phyloP scores from a whole-genome alignment of 169 alveolate species.

The Cryptosporidium felis region DNA sequence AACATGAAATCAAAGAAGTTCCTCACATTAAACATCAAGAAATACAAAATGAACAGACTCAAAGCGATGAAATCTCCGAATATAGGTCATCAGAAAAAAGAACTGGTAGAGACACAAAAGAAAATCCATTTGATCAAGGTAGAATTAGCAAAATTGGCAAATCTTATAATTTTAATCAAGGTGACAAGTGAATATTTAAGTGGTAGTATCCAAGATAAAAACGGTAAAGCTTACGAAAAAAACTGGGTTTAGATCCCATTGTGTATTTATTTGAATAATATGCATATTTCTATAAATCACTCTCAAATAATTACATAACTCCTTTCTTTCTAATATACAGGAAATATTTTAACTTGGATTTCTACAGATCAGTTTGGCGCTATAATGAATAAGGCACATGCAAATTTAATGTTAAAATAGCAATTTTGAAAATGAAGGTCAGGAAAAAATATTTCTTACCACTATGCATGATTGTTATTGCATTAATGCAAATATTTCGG shows the following conservation, averaged over 20 bases:
- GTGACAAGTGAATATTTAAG: background rate
- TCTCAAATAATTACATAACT: background rate
- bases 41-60: background rate
- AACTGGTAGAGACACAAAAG: background rate
- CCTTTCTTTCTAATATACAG: background rate
- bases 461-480: background rate
- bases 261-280: background rate
- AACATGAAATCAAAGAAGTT: conserved; percentile 21
- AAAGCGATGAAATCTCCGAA: background rate
- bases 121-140: conserved; percentile 8
- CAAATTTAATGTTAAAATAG: background rate
- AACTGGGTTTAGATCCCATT: background rate
- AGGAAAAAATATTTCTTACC: background rate
- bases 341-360: background rate
- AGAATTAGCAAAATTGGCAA: conserved; percentile 48
- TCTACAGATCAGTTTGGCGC: conserved; percentile 21
- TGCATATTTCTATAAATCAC: background rate
- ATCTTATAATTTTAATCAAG: background rate
- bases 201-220: background rate
- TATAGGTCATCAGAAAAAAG: background rate
- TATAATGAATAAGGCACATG: background rate
- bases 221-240: background rate
- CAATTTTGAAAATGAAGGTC: background rate
- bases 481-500: background rate
- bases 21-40: conserved; percentile 6